Base-by-base conservation (phyloP, 345 rosid species). In the Eucalyptus fibrosa region DNA sequence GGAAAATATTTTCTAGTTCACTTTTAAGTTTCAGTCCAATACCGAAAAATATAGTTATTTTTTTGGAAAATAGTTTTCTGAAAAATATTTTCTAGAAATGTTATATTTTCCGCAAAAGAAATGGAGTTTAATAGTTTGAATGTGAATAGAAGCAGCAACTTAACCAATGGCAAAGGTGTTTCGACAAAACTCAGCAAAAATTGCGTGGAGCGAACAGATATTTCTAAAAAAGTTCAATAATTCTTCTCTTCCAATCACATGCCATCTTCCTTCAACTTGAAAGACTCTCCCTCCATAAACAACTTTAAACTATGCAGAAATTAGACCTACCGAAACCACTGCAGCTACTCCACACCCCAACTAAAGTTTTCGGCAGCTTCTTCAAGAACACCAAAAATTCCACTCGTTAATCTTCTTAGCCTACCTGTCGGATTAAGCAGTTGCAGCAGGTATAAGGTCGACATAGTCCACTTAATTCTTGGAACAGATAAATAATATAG, bases 21-120 rank as follows among this genome's bases (percentile, higher is more conserved):
- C 21, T 50, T 50, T 50, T 3, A 50, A 16, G 2, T 50, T 50
- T 16, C 0, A 16, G 2, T 3, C 2, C 3, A 50, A 50, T 3
- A 17, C 8, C 8, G 3, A 50, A 50, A 50, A 50, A 50, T 16
- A 50, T 50, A 7, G 4, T 50, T 17, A 17, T 50, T 50, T 2
- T 50, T 50, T 17, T 50, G 8, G 21, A 50, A 50, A 50, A 50
- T 50, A 17, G 8, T 1, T 16, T 50, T 3, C 1, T 50, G 2
- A 3, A 50, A 50, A 17, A 50, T 50, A 50, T 50, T 50, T 17
- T 50, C 18, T 0, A 50, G 8, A 50, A 15, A 50, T 2, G 51
- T 0, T 50, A 50, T 50, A 50, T 16, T 50, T 50, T 50, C 8
- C 2, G 0, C 23, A 18, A 51, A 51, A 51, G 4, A 7, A 51